Percentiles rank a stretch among this genome's conserved stretches.
These are phyloP conservation scores for Lachnellula suecica DNA, from an alignment of 2,329 filamentous ascomycete species.

Conservation along the genomic window DNA sequence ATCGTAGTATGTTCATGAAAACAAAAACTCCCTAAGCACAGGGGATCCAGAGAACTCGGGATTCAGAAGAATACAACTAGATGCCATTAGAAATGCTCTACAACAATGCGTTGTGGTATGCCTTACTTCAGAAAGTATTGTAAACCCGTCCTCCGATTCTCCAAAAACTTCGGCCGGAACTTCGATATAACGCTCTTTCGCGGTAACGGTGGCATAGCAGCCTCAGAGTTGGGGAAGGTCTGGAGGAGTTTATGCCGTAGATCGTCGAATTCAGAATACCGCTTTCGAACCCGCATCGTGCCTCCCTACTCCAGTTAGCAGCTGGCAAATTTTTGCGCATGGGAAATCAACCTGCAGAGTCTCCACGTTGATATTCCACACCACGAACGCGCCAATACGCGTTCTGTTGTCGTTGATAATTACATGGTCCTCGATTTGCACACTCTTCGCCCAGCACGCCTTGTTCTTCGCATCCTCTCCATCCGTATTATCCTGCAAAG, in stretches of 20 bases:
- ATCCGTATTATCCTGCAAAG: constrained; percentile 55
- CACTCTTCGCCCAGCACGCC: constrained; percentile 65
- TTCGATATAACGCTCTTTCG: constrained; percentile 88
- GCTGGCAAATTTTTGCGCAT: constrained; percentile 1
- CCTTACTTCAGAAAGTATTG: constrained; percentile 92
- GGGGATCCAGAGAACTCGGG: constrained; percentile 93
- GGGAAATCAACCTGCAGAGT: constrained; percentile 72
- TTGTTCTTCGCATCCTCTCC: constrained; percentile 50
- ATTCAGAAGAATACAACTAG: constrained; percentile 84
- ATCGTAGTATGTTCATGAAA: constrained; percentile 21
- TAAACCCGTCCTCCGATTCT: constrained; percentile 77
- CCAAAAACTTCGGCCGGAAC: constrained; percentile 82
- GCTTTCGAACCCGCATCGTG: constrained; percentile 62
- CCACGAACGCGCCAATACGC: constrained; percentile 78
- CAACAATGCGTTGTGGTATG: not conserved
- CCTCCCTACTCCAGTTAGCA: constrained; percentile 47
- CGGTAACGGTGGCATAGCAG: constrained; percentile 84
- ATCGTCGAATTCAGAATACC: constrained; percentile 93
- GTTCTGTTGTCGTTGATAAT: constrained; percentile 41
- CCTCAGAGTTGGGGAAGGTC: constrained; percentile 81
- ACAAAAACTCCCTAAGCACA: constrained; percentile 83
- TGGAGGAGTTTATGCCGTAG: constrained; percentile 70
- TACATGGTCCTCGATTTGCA: constrained; percentile 57
- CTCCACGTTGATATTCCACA: constrained; percentile 88
- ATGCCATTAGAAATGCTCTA: constrained; percentile 14